A percentile compares a stretch with the other conserved stretches of the same genome.
phyloP scores from a whole-genome alignment of 176 grass and related monocot species.

The Coix lacrymajobi region DNA sequence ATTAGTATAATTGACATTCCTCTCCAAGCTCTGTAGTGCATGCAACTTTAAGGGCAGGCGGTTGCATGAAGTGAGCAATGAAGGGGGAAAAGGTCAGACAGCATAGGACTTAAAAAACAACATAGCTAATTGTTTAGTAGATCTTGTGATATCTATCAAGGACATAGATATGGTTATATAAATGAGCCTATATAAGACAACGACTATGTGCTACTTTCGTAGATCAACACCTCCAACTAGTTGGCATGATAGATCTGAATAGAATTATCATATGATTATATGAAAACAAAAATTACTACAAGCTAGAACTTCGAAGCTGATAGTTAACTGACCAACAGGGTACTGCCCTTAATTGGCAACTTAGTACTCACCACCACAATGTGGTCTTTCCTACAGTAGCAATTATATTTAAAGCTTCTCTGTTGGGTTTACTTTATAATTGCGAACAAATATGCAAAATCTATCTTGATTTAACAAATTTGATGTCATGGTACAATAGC shows the following conservation, averaged over 20 bases:
- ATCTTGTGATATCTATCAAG: slow-evolving; percentile 2
- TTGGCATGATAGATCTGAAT: neutral
- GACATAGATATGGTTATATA: neutral
- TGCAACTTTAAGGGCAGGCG: neutral
- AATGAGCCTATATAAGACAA: slow-evolving; percentile 3
- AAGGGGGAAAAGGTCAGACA: neutral
- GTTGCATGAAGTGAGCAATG: neutral
- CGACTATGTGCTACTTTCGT: neutral
- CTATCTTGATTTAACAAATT: neutral
- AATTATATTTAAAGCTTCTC: neutral
- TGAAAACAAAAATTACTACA: neutral
- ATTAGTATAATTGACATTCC: neutral
- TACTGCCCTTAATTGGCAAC: neutral
- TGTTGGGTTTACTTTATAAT: neutral
- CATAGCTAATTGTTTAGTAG: neutral
- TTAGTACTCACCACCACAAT: neutral
- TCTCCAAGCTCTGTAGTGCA: neutral
- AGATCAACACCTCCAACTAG: neutral
- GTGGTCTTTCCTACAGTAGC: neutral
- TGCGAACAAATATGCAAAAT: neutral
- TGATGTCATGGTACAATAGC: neutral
- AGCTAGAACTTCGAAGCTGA: neutral
- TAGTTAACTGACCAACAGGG: neutral
- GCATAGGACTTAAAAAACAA: neutral
- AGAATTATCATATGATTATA: neutral